Evolutionary conservation across 2,329 filamentous ascomycete species (phyloP), one percentile per base, ranked within the genome.

Genomic region (Nigrograna mackinnonii): DNA sequence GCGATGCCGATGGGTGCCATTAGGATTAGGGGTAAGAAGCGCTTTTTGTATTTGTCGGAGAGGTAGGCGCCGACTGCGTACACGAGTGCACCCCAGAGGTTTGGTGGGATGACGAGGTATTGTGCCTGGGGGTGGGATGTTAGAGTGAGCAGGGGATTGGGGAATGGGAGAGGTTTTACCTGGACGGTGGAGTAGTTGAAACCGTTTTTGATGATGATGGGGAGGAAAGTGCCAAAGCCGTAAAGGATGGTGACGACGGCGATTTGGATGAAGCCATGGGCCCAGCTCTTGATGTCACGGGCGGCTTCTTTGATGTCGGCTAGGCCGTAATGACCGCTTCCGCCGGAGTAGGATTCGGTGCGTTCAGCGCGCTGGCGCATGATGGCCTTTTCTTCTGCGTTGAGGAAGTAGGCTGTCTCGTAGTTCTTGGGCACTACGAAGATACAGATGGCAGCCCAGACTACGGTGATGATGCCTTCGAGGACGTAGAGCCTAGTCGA

Each of bases 21-120:
- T 13, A 67, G 41, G 13, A 69, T 54, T 1, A 72, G 49, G 3
- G 68, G 66, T 4, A 69, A 44, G 46, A 72, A 72, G 4, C 69
- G 67, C 4, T 55, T 55, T 30, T 59, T 57, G 37, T 69, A 70
- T 26, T 50, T 63, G 39, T 73, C 69, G 1, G 66, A 67, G 2
- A 72, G 48, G 37, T 67, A 55, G 4, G 69, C 69, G 5, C 67
- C 68, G n/a, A 68, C 37, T 1, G 60, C 60, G 41, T 71, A 73
- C n/a, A 70, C 62, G 4, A 71, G 24, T 0, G 68, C 64, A 2
- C 67, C 70, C 68, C 68, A 71, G 18, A 72, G 31, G 39, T 71
- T 71, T n/a, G 71, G 66, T 1, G 69, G 68, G 14, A 72, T 70
- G 6, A 70, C 67, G 4, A 72, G 55, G 38, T 72, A 72, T 47